Evolutionary conservation across 345 rosid genomes (phyloP), one percentile per base, ranked within the genome.

Genomic region (Syzygium aqueum): DNA sequence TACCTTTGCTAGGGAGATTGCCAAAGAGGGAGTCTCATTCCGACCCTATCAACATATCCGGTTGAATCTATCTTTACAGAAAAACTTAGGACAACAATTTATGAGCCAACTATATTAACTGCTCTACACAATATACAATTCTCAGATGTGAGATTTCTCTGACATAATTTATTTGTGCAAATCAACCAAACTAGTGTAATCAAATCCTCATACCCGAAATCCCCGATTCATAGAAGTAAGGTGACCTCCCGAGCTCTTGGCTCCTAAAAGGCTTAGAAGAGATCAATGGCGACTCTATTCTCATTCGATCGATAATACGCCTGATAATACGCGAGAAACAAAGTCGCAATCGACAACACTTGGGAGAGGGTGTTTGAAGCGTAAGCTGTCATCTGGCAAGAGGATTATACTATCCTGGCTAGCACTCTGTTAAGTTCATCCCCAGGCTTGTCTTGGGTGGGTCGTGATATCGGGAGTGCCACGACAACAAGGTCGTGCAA

Each of bases 381-480:
- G 22, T 10, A 2, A 37, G 1, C 11, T 43, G 7, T 73, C 80
- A 8, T 33, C 73, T 13, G 19, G 21, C 11, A 33, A 19, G 23
- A 67, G 13, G 3, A 65, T 3, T 65, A 61, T 13, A n/a, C 33
- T 3, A 67, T 67, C 13, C 25, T 67, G 22, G 3, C 14, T 17
- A 19, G 13, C 14, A 2, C 5, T 16, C 17, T 65, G 23, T 30
- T 19, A 33, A 1, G 33, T 30, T 16, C 23, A 30, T 65, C 43
- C 7, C 0, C 14, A 73, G 49, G 0, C 19, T 67, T 3, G 9
- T 6, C 33, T 13, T 0, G 0, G 3, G 9, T 8, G 46, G 40
- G 2, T 19, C 0, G 25, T 5, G 25, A 73, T 19, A 37, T 73
- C 2, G 23, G 7, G 7, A 11, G 11, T 37, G 49, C 19, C 14